Evolutionary conservation across 2,329 filamentous ascomycete species (phyloP).

Genomic region (Blastomyces percursus): DNA sequence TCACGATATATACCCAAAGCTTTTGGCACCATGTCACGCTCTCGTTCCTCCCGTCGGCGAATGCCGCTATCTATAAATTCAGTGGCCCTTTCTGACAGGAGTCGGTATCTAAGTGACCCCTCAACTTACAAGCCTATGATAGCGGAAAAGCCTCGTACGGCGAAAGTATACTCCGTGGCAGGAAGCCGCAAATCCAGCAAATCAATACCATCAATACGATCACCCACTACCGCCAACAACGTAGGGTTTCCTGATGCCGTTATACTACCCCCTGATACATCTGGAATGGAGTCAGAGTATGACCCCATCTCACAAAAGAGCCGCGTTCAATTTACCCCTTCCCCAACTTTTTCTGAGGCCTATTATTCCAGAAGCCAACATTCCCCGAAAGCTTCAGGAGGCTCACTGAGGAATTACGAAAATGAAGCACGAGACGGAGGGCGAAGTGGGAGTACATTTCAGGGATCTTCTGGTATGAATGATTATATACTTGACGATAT

Average conservation of each 20-base stretch:
- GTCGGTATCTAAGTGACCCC: background rate
- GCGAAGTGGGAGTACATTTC: background rate
- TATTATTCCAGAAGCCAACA: background rate
- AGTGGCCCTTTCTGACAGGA: background rate
- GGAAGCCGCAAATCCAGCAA: background rate
- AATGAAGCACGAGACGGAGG: background rate
- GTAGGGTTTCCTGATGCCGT: background rate
- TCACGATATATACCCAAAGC: background rate
- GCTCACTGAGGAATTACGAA: background rate
- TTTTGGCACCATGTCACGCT: background rate
- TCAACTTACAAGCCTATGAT: background rate
- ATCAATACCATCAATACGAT: background rate
- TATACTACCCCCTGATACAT: background rate
- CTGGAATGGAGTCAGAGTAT: background rate
- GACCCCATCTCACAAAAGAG: background rate
- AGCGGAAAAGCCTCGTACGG: background rate
- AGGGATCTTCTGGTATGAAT: background rate
- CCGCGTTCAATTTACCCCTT: background rate
- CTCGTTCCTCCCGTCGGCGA: background rate
- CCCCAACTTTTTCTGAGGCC: background rate
- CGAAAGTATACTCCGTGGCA: background rate
- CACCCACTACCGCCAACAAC: background rate
- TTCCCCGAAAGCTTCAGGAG: background rate
- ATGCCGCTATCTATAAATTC: background rate
- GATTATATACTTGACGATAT: background rate